Percentiles rank a stretch among this genome's conserved stretches.
phyloP scores from a whole-genome alignment of 2,329 filamentous ascomycete genomes.

The Zymoseptoria pseudotritici region DNA sequence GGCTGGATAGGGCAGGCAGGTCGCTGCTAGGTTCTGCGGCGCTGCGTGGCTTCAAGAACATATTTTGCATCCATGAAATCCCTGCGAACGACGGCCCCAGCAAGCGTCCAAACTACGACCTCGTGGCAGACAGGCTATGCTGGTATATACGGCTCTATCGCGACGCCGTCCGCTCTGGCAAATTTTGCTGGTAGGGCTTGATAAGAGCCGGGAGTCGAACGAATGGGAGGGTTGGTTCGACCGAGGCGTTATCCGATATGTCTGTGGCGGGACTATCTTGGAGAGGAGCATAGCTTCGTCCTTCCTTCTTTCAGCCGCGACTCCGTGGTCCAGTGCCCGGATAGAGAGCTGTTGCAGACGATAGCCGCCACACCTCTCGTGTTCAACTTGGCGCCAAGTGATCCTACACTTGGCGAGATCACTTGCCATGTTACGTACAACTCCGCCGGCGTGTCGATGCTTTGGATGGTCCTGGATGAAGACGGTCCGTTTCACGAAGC shows the following conservation, averaged over 20 bases:
- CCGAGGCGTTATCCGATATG: background rate
- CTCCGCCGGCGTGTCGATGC: no score
- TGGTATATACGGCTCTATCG: background rate
- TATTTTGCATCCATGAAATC: background rate
- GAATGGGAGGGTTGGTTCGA: background rate
- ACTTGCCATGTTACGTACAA: no score
- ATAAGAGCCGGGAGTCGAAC: conserved; percentile 2
- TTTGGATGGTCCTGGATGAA: no score
- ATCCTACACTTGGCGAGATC: background rate
- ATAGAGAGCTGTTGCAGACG: background rate
- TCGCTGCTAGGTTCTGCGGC: background rate
- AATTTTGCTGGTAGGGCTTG: background rate
- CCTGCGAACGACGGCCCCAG: background rate
- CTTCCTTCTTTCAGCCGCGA: background rate
- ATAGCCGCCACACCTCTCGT: background rate
- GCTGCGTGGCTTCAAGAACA: background rate
- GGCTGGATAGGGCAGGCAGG: background rate
- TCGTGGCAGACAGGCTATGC: background rate
- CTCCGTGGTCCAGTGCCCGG: background rate
- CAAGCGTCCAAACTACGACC: background rate
- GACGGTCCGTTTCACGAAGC: no score
- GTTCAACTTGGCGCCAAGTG: background rate
- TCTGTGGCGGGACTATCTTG: conserved; percentile 1
- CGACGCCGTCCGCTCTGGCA: background rate
- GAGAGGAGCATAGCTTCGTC: background rate